Evolutionary conservation across 2,329 filamentous ascomycete species (phyloP), one percentile per base, ranked within the genome.

Genomic region (Fusarium sp.): DNA sequence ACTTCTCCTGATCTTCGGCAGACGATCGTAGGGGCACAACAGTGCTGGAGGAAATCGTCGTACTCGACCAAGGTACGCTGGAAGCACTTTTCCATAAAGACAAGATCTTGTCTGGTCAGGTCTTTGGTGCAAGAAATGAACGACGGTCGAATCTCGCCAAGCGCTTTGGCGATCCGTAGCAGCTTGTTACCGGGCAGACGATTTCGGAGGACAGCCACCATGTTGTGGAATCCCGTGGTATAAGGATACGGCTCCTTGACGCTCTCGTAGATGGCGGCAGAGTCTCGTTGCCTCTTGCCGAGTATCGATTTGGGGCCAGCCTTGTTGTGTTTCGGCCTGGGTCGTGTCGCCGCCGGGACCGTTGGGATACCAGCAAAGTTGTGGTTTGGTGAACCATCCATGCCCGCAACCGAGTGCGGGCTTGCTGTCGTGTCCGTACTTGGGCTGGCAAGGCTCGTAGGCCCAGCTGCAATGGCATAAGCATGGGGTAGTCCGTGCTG

Each of bases 81-180:
- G 80, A 98, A 95, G 79, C 94, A 97, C 84, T 97, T 97, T 82
- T 99, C 97, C 93, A 98, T 98, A 82, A 98, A 98, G 24, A 99
- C 92, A 31, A 98, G 87, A 82, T 99, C 97, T 78, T 97, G 93
- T 20, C 92, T 88, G 74, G 95, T 95, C 70, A 98, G 86, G n/a
- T 94, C 95, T 79, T 94, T 94, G 22, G 94, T 97, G 72, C 95
- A 97, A 13, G 95, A 92, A 73, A 98, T 96, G 81, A 99, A 97
- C 0, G 95, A 97, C 2, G 97, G 96, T 9, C 97, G 92, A 77
- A 98, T 97, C 52, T 93, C 95, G 8, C 94, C 93, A 62, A 99
- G 88, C 0, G 95, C 93, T 84, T 95, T 94, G 68, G 95, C 95
- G 75, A 98, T 97, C 67, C 92, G 91, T 27, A 96, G 83, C 0